phyloP scores from a whole-genome alignment of 1,139 yeast species.

The Blastobotrys illinoisensis region DNA sequence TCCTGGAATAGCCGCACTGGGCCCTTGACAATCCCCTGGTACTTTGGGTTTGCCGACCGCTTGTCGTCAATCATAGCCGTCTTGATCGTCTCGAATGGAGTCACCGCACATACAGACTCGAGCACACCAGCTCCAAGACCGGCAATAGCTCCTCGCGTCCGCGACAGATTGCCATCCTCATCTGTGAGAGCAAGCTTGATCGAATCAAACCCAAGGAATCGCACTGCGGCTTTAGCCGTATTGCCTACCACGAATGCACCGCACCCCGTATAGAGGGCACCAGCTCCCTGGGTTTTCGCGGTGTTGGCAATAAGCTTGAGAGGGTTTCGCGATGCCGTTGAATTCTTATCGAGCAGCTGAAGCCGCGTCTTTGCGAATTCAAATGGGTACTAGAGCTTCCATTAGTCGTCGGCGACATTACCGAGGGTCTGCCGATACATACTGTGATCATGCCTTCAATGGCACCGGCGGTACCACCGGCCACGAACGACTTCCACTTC shows the following conservation, averaged over 20 bases:
- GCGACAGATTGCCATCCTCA: slow-evolving; percentile 78
- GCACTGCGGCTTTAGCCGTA: slow-evolving; percentile 89
- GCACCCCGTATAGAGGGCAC: slow-evolving; percentile 88
- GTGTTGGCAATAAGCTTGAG: slow-evolving; percentile 68
- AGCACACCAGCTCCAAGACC: slow-evolving; percentile 95
- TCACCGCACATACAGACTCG: slow-evolving; percentile 88
- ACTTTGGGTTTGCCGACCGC: slow-evolving; percentile 67
- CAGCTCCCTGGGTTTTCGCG: slow-evolving; percentile 72
- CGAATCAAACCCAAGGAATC: slow-evolving; percentile 88
- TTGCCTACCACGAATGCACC: slow-evolving; percentile 96
- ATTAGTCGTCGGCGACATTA: not conserved
- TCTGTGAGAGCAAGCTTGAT: slow-evolving; percentile 75
- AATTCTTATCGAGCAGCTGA: slow-evolving; percentile 69
- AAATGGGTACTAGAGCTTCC: slow-evolving; percentile 58
- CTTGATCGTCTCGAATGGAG: slow-evolving; percentile 95
- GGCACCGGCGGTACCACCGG: slow-evolving; percentile 95
- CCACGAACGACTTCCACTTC: slow-evolving; percentile 68
- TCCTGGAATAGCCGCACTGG: slow-evolving; percentile 62
- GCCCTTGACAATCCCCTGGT: slow-evolving; percentile 61
- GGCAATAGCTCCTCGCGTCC: slow-evolving; percentile 87
- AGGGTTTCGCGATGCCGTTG: slow-evolving; percentile 73
- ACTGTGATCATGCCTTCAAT: slow-evolving; percentile 77
- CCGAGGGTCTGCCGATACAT: not conserved
- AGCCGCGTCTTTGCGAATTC: slow-evolving; percentile 94
- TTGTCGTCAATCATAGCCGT: slow-evolving; percentile 94